These are phyloP conservation scores for Daldinia grandis DNA, from an alignment of 495 filamentous ascomycete species.

Conservation along the genomic window DNA sequence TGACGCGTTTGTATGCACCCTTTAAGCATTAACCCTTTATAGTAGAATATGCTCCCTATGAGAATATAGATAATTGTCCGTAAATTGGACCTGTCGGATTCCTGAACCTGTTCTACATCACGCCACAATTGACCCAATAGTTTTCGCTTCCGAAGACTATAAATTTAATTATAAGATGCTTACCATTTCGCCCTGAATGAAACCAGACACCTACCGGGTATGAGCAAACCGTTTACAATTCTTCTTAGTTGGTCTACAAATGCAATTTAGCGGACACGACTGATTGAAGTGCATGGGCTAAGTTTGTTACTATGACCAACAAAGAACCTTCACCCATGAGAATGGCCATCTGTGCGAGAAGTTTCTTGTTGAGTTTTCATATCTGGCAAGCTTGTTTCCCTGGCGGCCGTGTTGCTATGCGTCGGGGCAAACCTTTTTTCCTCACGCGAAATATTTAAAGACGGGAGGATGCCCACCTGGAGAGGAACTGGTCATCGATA, in stretches of 20 bases:
- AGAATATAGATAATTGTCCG: too few relatives aligned
- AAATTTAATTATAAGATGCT: too few relatives aligned
- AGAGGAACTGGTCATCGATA: not conserved
- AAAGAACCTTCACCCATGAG: not conserved
- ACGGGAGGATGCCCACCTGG: not conserved
- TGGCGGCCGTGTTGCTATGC: not conserved
- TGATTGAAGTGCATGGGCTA: not conserved
- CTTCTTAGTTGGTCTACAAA: not conserved
- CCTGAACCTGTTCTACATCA: too few relatives aligned
- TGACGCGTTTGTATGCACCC: too few relatives aligned
- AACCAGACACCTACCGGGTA: not conserved
- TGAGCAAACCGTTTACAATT: not conserved
- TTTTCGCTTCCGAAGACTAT: too few relatives aligned
- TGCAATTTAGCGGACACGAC: not conserved
- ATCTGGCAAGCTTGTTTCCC: not conserved
- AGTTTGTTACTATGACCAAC: not conserved
- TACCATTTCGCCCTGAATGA: too few relatives aligned
- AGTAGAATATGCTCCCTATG: too few relatives aligned
- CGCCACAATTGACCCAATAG: too few relatives aligned
- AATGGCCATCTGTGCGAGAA: not conserved
- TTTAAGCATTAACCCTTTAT: too few relatives aligned
- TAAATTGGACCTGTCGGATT: too few relatives aligned
- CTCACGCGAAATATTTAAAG: not conserved
- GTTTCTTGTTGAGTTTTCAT: not conserved
- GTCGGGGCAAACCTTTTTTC: not conserved